Conservation (phyloP, 2,329 filamentous ascomycete species). For the Fusarium multiceps region DNA sequence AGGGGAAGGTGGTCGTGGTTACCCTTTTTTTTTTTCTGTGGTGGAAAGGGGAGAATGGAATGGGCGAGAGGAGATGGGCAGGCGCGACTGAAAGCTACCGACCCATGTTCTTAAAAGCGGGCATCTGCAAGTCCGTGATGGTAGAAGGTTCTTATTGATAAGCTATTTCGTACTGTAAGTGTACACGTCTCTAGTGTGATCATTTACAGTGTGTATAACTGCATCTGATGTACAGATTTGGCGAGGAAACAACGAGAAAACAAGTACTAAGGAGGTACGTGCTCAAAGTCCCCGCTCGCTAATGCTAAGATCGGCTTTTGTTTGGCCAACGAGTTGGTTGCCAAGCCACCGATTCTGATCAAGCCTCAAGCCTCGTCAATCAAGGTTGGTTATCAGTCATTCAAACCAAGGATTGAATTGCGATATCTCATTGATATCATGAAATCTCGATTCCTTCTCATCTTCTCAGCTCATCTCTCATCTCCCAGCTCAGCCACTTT, state of each 20-base stretch:
- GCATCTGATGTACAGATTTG: conserved; percentile 10
- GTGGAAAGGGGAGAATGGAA: conserved; percentile 48
- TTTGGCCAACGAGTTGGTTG: conserved; percentile 24
- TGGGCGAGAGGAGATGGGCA: conserved; percentile 47
- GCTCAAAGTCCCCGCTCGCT: conserved; percentile 20
- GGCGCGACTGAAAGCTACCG: conserved; percentile 45
- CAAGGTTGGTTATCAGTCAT: conserved; percentile 25
- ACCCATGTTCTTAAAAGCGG: conserved; percentile 36
- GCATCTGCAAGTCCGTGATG: conserved; percentile 15
- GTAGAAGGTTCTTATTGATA: not conserved
- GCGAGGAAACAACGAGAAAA: conserved; percentile 34
- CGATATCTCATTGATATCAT: conserved; percentile 13
- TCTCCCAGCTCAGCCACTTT: not conserved
- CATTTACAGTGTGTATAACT: conserved; percentile 12
- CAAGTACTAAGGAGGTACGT: conserved; percentile 42
- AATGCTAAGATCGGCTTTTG: conserved; percentile 14
- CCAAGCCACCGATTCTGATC: conserved; percentile 35
- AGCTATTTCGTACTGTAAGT: not conserved
- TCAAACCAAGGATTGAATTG: conserved; percentile 7
- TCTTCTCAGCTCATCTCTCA: not conserved
- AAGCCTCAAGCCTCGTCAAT: conserved; percentile 26
- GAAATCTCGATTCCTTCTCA: conserved; percentile 10
- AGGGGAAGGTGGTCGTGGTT: conserved; percentile 49
- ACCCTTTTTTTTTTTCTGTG: conserved; percentile 49
- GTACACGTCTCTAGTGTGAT: rapidly evolving